Evolutionary conservation across 768 basidiomycete genomes (phyloP).

Genomic region (Mycena amicta): DNA sequence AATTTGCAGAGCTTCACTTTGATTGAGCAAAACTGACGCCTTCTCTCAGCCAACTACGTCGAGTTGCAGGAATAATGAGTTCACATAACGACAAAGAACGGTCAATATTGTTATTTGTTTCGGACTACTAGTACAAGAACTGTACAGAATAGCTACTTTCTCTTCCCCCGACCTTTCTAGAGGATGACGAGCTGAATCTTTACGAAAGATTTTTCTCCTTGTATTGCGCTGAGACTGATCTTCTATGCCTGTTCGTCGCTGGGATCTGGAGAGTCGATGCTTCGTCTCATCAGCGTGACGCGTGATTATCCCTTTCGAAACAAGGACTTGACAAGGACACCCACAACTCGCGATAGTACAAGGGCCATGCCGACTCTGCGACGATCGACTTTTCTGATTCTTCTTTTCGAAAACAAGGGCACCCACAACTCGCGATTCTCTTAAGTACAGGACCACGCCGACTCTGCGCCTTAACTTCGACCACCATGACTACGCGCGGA

Average conservation of each 20-base stretch:
- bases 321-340: too few relatives aligned
- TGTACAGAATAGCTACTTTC: not conserved
- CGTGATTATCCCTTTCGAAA: too few relatives aligned
- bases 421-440: too few relatives aligned
- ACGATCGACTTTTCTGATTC: too few relatives aligned
- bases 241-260: not conserved
- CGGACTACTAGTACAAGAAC: too few relatives aligned
- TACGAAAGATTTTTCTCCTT: not conserved
- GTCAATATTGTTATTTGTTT: not conserved
- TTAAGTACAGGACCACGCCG: too few relatives aligned
- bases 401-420: too few relatives aligned
- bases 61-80: conserved; percentile 31
- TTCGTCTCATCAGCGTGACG: too few relatives aligned
- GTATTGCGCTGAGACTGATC: not conserved
- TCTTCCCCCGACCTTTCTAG: not conserved
- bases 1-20: conserved; percentile 11
- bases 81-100: too few relatives aligned
- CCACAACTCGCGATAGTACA: too few relatives aligned
- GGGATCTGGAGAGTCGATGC: too few relatives aligned
- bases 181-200: not conserved
- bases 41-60: conserved; percentile 33
- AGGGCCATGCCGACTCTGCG: not conserved
- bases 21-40: conserved; percentile 2
- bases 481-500: conserved; percentile 34
- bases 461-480: too few relatives aligned